Percentiles rank a stretch among this genome's conserved stretches.
Evolutionary conservation across 2,329 filamentous ascomycete genomes (phyloP).

Genomic region (Cladosporium sp.): DNA sequence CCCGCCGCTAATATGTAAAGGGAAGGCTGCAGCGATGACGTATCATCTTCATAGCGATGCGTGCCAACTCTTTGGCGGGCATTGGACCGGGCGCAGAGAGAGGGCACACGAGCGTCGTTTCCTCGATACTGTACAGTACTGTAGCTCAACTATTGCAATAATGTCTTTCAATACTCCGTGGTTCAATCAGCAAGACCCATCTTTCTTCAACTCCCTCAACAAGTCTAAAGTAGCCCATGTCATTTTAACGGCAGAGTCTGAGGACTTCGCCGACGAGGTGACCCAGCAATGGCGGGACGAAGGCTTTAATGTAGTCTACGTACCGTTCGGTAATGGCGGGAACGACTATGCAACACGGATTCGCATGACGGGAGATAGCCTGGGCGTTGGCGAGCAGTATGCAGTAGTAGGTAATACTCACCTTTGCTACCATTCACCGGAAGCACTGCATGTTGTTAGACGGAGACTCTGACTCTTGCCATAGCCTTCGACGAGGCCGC

Average conservation of each 20-base stretch:
- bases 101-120: neutral
- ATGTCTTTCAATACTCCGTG: slow-evolving; percentile 28
- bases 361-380: slow-evolving; percentile 46
- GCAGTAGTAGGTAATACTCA: slow-evolving; percentile 51
- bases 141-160: no score
- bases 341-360: slow-evolving; percentile 42
- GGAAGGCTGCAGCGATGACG: no score
- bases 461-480: slow-evolving; percentile 19
- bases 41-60: no score
- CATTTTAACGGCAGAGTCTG: slow-evolving; percentile 46
- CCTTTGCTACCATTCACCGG: neutral
- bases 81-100: no score
- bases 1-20: no score
- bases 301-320: slow-evolving; percentile 54
- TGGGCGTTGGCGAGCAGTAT: slow-evolving; percentile 55
- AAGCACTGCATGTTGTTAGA: slow-evolving; percentile 14
- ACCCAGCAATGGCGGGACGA: slow-evolving; percentile 53
- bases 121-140: neutral
- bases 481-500: slow-evolving; percentile 58
- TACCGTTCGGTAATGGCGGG: slow-evolving; percentile 47
- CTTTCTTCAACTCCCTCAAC: slow-evolving; percentile 32
- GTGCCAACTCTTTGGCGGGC: no score
- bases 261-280: slow-evolving; percentile 51
- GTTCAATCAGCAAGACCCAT: slow-evolving; percentile 26
- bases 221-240: slow-evolving; percentile 39